A percentile compares a stretch with the other conserved stretches of the same genome.
Evolutionary conservation across 345 rosid species (phyloP).

Genomic region (Melaleuca quinquenervia): DNA sequence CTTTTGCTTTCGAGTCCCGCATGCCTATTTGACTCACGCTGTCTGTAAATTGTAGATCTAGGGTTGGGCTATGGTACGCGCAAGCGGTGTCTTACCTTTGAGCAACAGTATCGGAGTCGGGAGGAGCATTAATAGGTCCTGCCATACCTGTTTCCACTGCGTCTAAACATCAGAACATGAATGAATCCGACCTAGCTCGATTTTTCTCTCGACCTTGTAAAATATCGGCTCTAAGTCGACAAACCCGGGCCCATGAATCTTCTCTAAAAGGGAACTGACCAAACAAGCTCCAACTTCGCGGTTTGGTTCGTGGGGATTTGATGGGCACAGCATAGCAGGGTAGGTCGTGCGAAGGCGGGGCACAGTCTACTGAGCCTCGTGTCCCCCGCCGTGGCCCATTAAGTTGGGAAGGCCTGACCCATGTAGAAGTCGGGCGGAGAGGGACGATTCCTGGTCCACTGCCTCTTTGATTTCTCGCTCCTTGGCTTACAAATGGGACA

Average conservation of each 20-base stretch:
- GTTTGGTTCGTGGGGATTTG: background rate
- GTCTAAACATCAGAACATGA: background rate
- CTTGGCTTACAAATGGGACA: background rate
- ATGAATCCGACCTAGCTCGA: background rate
- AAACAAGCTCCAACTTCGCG: background rate
- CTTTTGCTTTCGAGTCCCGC: background rate
- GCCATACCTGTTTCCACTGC: background rate
- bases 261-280: background rate
- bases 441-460: background rate
- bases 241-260: background rate
- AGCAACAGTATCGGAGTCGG: too few relatives aligned
- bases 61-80: background rate
- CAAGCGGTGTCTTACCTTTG: background rate
- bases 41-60: background rate
- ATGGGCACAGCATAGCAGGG: background rate
- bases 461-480: background rate
- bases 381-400: background rate
- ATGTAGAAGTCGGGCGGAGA: background rate
- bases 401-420: background rate
- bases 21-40: background rate
- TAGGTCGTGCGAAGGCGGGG: background rate
- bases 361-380: background rate
- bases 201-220: background rate
- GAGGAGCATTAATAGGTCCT: background rate
- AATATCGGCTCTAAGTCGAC: background rate